Evolutionary conservation across 495 filamentous ascomycete genomes (phyloP), one percentile per base, ranked within the genome.

Genomic region (Annulohypoxylon moriforme): DNA sequence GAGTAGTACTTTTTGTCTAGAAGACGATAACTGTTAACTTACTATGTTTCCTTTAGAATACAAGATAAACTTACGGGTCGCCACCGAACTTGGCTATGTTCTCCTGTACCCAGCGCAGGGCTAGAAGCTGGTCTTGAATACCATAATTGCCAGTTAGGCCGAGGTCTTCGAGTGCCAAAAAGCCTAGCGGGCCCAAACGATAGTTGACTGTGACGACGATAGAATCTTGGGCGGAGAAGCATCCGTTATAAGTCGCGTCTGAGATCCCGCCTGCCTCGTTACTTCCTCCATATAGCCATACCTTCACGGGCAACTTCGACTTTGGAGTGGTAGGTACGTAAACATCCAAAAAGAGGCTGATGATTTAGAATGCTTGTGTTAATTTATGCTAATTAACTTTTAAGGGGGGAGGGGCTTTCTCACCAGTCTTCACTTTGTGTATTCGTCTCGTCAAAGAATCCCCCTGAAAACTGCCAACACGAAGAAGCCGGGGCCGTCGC

Each of bases 181-280:
- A 90, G 18, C 87, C 85, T 64, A 90, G 86, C 36, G 89, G 83
- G 62, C 88, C 88, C 31, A 90, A 64, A n/a, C 89, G 85, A 68
- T 89, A 90, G 74, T 85, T 85, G 36, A 84, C 52, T 16, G 77
- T 76, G 2, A 85, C 83, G 2, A 84, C 60, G 62, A 85, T 78
- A 10, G 78, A 61, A 53, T 80, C 73, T 3, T 63, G 57, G 7
- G 81, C 80, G 14, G 76, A 71, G 69, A 78, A 77, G 64, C 81
- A 82, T 18, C 81, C 82, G 60, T 81, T 78, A 60, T 81, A 85
- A 0, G 76, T 72, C n/a, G 77, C 65, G 38, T 81, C 65, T 3
- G 75, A 69, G 10, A 78, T 49, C 5, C 70, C 75, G 29, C 79
- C 78, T 9, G 52, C 71, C 29, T 69, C 66, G 18, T 78, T 75